Percentiles rank a stretch among this genome's conserved stretches.
Evolutionary conservation across 306 rosid genomes (phyloP).

Genomic region (Betula pendula): DNA sequence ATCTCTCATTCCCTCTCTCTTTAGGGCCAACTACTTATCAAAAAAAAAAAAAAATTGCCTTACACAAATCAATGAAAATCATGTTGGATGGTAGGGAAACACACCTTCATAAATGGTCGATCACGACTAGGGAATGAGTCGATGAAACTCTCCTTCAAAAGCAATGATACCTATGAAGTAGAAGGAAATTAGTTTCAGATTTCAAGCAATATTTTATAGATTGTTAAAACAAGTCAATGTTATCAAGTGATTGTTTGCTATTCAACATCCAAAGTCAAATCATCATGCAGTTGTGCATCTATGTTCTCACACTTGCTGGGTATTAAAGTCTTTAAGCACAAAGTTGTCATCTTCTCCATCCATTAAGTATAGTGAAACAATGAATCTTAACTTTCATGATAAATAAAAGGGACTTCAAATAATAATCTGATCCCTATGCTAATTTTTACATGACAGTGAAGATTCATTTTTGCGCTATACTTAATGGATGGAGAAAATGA

Average conservation of each 20-base stretch:
- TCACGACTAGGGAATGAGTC: conserved; percentile 87
- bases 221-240: conserved; percentile 20
- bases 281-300: conserved; percentile 9
- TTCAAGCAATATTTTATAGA: conserved; percentile 21
- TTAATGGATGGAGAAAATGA: not conserved
- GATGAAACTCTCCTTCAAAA: conserved; percentile 95
- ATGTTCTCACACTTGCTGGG: not conserved
- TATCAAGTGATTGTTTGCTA: conserved; percentile 15
- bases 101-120: conserved; percentile 95
- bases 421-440: not conserved
- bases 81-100: conserved; percentile 27
- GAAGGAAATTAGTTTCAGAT: conserved; percentile 28
- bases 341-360: not conserved
- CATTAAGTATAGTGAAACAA: not conserved
- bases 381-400: not conserved
- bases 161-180: conserved; percentile 78
- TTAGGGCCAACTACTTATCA: no score
- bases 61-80: conserved; percentile 11
- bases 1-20: no score
- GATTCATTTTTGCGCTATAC: not conserved
- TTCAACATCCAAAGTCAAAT: not conserved
- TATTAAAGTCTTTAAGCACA: not conserved
- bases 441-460: not conserved
- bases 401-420: not conserved
- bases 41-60: no score